Percentiles rank a stretch among this genome's conserved stretches.
Conservation (phyloP, 179 eudicot species). For the Beta corolliflora region DNA sequence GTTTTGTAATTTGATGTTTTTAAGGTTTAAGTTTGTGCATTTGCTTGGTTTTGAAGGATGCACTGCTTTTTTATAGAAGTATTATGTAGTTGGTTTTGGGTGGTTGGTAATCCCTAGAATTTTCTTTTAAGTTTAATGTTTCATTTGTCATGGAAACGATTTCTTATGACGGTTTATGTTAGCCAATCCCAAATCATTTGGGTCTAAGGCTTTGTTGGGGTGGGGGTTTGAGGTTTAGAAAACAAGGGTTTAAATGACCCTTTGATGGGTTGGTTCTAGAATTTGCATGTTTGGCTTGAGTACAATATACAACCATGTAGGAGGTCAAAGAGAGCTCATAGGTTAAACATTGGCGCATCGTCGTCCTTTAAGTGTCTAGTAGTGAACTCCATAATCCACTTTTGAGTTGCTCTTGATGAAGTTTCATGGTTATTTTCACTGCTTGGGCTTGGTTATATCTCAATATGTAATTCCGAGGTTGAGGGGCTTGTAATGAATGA, state of each 20-base stretch:
- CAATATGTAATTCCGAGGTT: neutral
- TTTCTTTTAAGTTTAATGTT: too few species aligned
- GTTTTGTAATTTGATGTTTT: neutral
- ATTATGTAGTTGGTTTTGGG: neutral
- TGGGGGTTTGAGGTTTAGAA: neutral
- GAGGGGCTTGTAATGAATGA: too few species aligned
- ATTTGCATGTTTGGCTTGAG: neutral
- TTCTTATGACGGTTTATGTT: too few species aligned
- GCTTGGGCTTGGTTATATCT: neutral
- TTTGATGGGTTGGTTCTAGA: neutral
- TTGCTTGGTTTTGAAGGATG: slow-evolving; percentile 9
- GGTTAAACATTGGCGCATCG: neutral
- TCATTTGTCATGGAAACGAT: too few species aligned
- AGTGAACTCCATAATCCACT: neutral
- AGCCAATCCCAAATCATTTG: too few species aligned
- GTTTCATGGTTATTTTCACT: neutral
- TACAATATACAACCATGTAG: neutral
- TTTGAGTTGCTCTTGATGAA: slow-evolving; percentile 2
- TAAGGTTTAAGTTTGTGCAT: slow-evolving; percentile 3
- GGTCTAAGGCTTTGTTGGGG: too few species aligned
- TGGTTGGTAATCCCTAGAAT: neutral
- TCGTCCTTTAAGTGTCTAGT: neutral
- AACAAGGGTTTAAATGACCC: neutral
- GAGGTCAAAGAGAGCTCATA: neutral
- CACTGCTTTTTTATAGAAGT: neutral